Percentiles rank a stretch among this genome's conserved stretches.
Conservation (phyloP, 805 yeast species). For the Cyberlindnera euphorbiiphila region DNA sequence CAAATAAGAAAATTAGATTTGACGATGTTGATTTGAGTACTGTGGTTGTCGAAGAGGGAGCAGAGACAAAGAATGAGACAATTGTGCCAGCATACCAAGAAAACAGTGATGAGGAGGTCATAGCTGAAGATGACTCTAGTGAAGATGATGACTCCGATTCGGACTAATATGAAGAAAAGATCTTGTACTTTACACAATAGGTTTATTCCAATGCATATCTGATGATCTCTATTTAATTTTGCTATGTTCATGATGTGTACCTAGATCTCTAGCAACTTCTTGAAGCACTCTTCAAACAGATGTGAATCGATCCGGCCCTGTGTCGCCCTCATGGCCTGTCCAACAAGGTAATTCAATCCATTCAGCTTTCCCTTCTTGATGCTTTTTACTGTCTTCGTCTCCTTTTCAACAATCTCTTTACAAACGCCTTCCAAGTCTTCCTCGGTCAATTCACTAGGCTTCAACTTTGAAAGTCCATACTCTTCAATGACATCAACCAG, state of each 20-base stretch:
- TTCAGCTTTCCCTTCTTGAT: conserved; percentile 48
- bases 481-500: conserved; percentile 48
- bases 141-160: conserved; percentile 27
- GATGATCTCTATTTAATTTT: no score
- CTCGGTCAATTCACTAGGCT: conserved; percentile 34
- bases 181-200: conserved; percentile 1
- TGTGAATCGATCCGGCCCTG: conserved; percentile 52
- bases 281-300: conserved; percentile 34
- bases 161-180: conserved; percentile 10
- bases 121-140: conserved; percentile 28
- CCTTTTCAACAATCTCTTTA: conserved; percentile 35
- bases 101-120: conserved; percentile 23
- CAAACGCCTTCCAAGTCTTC: conserved; percentile 30
- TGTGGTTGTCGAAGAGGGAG: conserved; percentile 17
- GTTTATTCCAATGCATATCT: conserved; percentile 5
- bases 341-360: conserved; percentile 74
- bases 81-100: conserved; percentile 20
- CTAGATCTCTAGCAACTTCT: conserved; percentile 20
- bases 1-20: conserved; percentile 45
- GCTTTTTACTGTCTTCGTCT: conserved; percentile 52
- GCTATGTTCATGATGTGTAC: neutral
- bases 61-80: conserved; percentile 13
- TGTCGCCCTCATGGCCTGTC: conserved; percentile 76
- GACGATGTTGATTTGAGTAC: conserved; percentile 39
- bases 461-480: conserved; percentile 43